A percentile compares a stretch with the other conserved stretches of the same genome.
These are phyloP conservation scores for Trichophyton benhamiae DNA, from an alignment of 2,329 filamentous ascomycete genomes.

Conservation along the genomic window DNA sequence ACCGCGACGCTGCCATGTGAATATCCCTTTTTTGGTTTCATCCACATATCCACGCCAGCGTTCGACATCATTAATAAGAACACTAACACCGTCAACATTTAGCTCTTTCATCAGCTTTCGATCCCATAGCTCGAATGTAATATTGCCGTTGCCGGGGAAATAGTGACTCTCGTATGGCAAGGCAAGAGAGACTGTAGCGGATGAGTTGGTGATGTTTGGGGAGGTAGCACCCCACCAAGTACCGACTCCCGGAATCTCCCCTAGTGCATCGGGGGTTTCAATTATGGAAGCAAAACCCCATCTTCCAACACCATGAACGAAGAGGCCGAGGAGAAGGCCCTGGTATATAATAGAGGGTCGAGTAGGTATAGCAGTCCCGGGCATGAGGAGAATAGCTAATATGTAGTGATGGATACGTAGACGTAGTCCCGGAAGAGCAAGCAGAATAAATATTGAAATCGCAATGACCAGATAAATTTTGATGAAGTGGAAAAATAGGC, in stretches of 20 bases:
- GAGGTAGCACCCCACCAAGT: slow-evolving; percentile 34
- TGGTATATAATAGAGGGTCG: slow-evolving; percentile 76
- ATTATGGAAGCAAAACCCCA: slow-evolving; percentile 90
- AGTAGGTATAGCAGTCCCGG: slow-evolving; percentile 80
- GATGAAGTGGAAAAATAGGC: slow-evolving; percentile 63
- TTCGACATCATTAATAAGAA: slow-evolving; percentile 54
- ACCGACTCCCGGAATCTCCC: slow-evolving; percentile 35
- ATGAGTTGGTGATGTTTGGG: slow-evolving; percentile 42
- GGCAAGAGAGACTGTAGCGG: slow-evolving; percentile 35
- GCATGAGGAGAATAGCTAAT: slow-evolving; percentile 70
- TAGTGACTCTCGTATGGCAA: slow-evolving; percentile 12
- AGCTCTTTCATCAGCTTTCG: slow-evolving; percentile 28
- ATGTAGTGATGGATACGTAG: slow-evolving; percentile 94
- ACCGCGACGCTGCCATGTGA: slow-evolving; percentile 39
- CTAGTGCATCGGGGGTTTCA: slow-evolving; percentile 62
- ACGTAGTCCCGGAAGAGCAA: slow-evolving; percentile 62
- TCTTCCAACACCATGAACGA: slow-evolving; percentile 83
- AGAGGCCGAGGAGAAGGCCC: slow-evolving; percentile 76
- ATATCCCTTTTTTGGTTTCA: slow-evolving; percentile 35
- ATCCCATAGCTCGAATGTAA: slow-evolving; percentile 35
- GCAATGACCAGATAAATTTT: slow-evolving; percentile 62
- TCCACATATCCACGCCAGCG: slow-evolving; percentile 46
- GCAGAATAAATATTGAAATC: slow-evolving; percentile 53
- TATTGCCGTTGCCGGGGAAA: slow-evolving; percentile 31
- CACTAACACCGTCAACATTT: slow-evolving; percentile 44